Evolutionary conservation across 257 asterid species (phyloP).

Genomic region (Fraxinus americana): DNA sequence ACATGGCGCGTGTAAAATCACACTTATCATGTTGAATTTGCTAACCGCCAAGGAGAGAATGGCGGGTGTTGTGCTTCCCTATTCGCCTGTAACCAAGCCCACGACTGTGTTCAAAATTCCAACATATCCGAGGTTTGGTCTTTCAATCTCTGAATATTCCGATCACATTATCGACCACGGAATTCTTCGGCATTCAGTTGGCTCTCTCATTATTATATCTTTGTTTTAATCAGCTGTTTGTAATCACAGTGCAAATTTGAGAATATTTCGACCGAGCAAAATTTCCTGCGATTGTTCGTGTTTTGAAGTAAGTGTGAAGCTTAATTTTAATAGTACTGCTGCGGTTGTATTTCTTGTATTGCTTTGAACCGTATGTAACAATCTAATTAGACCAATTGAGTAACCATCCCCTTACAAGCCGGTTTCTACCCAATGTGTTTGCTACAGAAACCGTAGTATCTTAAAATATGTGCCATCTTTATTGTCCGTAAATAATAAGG

Average conservation of each 20-base stretch:
- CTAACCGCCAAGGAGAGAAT: background rate
- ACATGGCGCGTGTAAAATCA: too few species aligned
- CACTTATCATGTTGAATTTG: too few species aligned
- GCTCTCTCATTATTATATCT: constrained; percentile 1
- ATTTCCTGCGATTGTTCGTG: constrained; percentile 66
- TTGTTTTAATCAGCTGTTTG: constrained; percentile 1
- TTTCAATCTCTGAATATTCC: background rate
- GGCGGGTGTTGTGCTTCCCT: background rate
- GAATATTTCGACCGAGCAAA: constrained; percentile 34
- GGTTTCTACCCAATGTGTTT: too few species aligned
- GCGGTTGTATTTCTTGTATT: background rate
- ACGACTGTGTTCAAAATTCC: constrained; percentile 18
- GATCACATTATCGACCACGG: constrained; percentile 4
- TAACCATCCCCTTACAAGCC: too few species aligned
- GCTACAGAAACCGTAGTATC: background rate
- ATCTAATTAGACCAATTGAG: too few species aligned
- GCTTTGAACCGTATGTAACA: background rate
- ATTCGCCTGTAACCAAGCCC: background rate
- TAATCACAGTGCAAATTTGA: constrained; percentile 30
- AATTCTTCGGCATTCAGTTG: constrained; percentile 15
- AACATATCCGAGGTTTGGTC: constrained; percentile 34
- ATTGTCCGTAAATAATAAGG: too few species aligned
- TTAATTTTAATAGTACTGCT: too few species aligned
- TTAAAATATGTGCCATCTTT: background rate
- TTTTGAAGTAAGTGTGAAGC: constrained; percentile 54